Evolutionary conservation across 352 stramenopile genomes (phyloP), one percentile per base, ranked within the genome.

Genomic region (Blastocystis sp.): DNA sequence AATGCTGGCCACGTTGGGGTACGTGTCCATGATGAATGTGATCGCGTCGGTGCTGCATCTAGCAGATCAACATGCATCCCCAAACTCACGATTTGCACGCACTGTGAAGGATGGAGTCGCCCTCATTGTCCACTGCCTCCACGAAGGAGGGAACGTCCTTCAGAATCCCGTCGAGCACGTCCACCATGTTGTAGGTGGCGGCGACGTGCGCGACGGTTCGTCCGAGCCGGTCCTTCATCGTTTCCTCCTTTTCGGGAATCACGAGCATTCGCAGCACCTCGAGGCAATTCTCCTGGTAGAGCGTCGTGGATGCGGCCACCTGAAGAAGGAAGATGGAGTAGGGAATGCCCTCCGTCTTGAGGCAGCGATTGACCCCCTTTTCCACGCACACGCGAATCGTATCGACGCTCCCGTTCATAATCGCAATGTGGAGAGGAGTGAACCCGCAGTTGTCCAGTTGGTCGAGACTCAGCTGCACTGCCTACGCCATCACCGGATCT

Each of bases 321-420:
- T 56, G 53, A 28, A 84, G 56, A 41, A 84, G 23, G 34, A 84
- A 84, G 5, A 84, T 66, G 2, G 74, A 84, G 43, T 84, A 84
- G 28, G 74, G 74, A 59, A 84, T 45, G 43, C 74, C 74, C 43
- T 84, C 74, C 3, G 74, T 84, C 34, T 45, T 38, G 17, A 69
- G 17, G 2, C 10, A 45, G 11, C 34, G 56, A 38, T 84, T 84
- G n/a, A 67, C 74, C 45, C 60, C 56, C 65, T 84, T 67, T 41
- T 84, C 52, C 23, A 84, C n/a, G 52, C 74, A 84, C 56, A 84
- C 74, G 34, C 74, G 45, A 43, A 84, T 67, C 28, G 74, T 84
- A 28, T 84, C 56, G 19, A 84, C 21, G 66, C 45, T 67, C 34
- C 74, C 74, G 1, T 40, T 66, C 56, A 84, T 69, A 84, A 84